Evolutionary conservation across 306 rosid species (phyloP), one percentile per base, ranked within the genome.

Genomic region (Cicer pinnatifidum): DNA sequence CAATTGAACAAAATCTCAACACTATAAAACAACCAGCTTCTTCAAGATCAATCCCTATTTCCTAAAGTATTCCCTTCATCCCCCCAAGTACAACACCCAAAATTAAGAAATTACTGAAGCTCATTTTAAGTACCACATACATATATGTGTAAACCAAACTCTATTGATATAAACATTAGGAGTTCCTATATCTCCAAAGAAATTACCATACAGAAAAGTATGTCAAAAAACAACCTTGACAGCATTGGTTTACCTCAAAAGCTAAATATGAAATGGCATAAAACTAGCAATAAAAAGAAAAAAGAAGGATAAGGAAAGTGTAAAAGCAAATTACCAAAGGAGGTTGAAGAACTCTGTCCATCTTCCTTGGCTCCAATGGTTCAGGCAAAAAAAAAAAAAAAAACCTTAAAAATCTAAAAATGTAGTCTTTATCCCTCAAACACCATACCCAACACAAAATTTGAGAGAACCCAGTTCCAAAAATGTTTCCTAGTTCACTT

Each of bases 281-380:
- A 75, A 84, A 80, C 19, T 68, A 76, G 19, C 38, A 40, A 19
- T 63, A 45, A 50, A 38, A 56, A 15, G 68, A 47, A 48, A 13
- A 69, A 46, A 52, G 44, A 0, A 6, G 38, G 53, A 16, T 68
- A 66, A 48, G 43, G 51, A 67, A 67, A 67, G 10, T 1, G 4
- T 43, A 51, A 44, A 52, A 79, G 53, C 12, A 78, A 80, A 80
- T 83, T 89, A 91, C 97, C 92, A 91, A 57, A 78, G 97, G 97
- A 60, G 97, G 95, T 67, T 91, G 97, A 75, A 91, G 79, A 84
- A 88, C 76, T 81, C 92, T 89, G 80, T 91, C 95, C 97, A 91
- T 91, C 72, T 73, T 68, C 47, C 80, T 41, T 11, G 28, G 41
- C 74, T 59, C n/a, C 76, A 48, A 81, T 77, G 79, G 47, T 82